Evolutionary conservation across 2,329 filamentous ascomycete genomes (phyloP).

Genomic region (Calonectria naviculata): DNA sequence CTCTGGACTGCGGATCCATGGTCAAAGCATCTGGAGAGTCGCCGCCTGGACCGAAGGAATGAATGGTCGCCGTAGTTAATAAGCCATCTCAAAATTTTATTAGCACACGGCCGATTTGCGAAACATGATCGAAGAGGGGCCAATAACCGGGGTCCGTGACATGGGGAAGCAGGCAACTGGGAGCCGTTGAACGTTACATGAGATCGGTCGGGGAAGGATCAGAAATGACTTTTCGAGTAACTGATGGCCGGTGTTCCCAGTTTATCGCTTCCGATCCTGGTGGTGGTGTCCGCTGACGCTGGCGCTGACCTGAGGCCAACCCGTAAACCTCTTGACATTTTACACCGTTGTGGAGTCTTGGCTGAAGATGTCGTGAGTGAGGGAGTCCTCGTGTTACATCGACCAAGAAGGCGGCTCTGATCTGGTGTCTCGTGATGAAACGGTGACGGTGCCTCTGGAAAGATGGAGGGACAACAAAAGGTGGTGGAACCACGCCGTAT

Average conservation of each 20-base stretch:
- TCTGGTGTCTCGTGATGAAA: slow-evolving; percentile 15
- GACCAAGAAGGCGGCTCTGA: not conserved
- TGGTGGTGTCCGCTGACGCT: slow-evolving; percentile 35
- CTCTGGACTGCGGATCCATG: not conserved
- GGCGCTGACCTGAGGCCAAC: slow-evolving; percentile 30
- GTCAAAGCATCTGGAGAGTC: slow-evolving; percentile 18
- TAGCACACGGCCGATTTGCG: slow-evolving; percentile 34
- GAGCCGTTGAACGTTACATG: slow-evolving; percentile 29
- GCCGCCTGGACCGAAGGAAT: slow-evolving; percentile 13
- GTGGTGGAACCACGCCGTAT: not conserved
- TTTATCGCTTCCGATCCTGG: slow-evolving; percentile 31
- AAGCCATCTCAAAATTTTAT: slow-evolving; percentile 19
- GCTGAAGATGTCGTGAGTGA: slow-evolving; percentile 1
- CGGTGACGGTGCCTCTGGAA: slow-evolving; percentile 9
- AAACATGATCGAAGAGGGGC: slow-evolving; percentile 32
- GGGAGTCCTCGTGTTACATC: slow-evolving; percentile 14
- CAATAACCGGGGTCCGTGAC: slow-evolving; percentile 22
- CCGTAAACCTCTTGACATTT: slow-evolving; percentile 12
- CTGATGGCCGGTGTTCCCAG: slow-evolving; percentile 30
- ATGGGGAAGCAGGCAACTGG: slow-evolving; percentile 15
- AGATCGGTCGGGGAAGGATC: slow-evolving; percentile 34
- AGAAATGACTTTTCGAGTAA: slow-evolving; percentile 33
- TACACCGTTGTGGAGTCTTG: slow-evolving; percentile 22
- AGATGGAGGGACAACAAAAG: not conserved
- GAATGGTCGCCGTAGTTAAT: slow-evolving; percentile 6